Percentiles rank a stretch among this genome's conserved stretches.
Conservation (phyloP, 2,329 filamentous ascomycete species). For the Penicillium sp. region DNA sequence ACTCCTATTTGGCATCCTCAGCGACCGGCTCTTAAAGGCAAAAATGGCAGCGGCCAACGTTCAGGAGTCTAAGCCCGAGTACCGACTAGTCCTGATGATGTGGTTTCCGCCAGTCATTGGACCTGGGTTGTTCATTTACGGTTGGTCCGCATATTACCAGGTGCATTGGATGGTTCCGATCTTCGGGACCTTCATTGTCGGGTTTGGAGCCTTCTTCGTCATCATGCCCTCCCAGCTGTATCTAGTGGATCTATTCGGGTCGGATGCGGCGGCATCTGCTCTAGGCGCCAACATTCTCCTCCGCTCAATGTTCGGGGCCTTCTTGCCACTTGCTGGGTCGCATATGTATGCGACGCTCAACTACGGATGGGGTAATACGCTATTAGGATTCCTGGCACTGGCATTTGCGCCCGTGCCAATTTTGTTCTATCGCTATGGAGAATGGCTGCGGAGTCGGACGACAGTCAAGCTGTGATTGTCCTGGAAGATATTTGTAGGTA, state of each 20-base stretch:
- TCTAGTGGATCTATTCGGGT: neutral
- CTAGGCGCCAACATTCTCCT: neutral
- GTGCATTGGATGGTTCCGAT: neutral
- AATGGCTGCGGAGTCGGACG: neutral
- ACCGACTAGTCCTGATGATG: neutral
- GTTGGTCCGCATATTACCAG: neutral
- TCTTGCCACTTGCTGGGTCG: neutral
- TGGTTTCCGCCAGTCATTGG: conserved; percentile 21
- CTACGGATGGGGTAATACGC: conserved; percentile 13
- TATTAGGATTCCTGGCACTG: conserved; percentile 11
- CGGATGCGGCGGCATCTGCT: neutral
- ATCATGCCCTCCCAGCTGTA: neutral
- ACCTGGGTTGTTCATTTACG: conserved; percentile 33
- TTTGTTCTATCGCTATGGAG: neutral
- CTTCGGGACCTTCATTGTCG: neutral
- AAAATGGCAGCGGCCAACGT: neutral
- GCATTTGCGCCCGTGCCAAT: conserved; percentile 11
- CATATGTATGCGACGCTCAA: neutral
- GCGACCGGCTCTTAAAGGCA: neutral
- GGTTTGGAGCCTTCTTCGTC: neutral
- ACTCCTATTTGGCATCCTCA: neutral
- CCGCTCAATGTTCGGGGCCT: neutral
- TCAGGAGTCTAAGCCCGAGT: neutral
- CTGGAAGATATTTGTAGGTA: neutral
- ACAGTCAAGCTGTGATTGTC: neutral